phyloP scores from a whole-genome alignment of 352 stramenopile genomes.

The Phytopythium cucurbitacearum region DNA sequence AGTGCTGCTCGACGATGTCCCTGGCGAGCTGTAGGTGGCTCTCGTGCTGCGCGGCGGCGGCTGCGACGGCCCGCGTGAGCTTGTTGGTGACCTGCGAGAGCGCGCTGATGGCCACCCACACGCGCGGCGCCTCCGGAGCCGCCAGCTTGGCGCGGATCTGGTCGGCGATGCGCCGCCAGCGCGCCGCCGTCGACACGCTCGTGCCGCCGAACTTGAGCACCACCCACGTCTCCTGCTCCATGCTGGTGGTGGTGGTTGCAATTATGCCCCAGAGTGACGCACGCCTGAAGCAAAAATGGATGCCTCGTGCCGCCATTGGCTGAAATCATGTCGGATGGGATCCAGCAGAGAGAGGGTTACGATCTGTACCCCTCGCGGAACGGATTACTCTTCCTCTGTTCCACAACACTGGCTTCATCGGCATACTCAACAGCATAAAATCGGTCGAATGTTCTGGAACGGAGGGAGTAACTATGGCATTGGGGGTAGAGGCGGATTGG shows the following conservation, averaged over 20 bases:
- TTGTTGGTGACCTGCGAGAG: conserved; percentile 87
- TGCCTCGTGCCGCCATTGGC: no score
- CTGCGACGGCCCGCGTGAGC: conserved; percentile 53
- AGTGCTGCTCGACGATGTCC: conserved; percentile 66
- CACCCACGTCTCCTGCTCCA: conserved; percentile 39
- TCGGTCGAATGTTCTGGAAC: no score
- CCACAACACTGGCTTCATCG: no score
- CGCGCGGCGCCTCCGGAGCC: conserved; percentile 26
- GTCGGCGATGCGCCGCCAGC: conserved; percentile 77
- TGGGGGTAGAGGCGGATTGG: no score
- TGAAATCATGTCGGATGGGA: no score
- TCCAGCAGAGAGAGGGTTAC: no score
- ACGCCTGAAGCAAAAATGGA: background rate
- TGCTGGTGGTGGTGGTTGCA: conserved; percentile 2
- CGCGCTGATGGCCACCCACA: conserved; percentile 88
- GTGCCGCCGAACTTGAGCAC: conserved; percentile 90
- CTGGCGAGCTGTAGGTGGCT: conserved; percentile 41
- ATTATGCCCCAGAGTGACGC: background rate
- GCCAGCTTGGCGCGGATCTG: conserved; percentile 61
- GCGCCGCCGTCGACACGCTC: conserved; percentile 74
- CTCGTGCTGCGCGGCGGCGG: conserved; percentile 26
- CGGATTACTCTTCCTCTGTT: no score
- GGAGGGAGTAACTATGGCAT: no score
- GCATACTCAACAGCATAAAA: no score
- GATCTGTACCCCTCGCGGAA: no score